Base-by-base conservation (phyloP, 2,329 filamentous ascomycete genomes). In the Fusarium buharicum region DNA sequence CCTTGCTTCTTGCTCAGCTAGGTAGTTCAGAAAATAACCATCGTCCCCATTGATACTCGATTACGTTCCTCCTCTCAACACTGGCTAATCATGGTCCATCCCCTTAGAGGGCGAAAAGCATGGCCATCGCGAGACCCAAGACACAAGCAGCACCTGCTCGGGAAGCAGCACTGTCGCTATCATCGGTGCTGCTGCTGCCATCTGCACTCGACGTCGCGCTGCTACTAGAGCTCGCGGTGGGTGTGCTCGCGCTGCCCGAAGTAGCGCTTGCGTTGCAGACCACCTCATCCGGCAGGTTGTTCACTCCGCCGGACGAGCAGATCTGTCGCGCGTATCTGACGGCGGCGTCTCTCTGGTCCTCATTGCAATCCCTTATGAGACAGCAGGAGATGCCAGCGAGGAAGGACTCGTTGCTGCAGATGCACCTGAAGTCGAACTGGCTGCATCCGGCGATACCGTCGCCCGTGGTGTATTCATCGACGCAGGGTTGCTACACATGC, bases 321-420 rank as follows among this genome's bases (percentile, higher is more conserved):
- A 81, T 73, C 62, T 72, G 59, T 41, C 69, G 64, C 47, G 78
- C 78, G 63, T 72, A 79, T 38, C 67, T 49, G 57, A 80, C 73
- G 44, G 78, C 76, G 1, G 62, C 56, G 1, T 69, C 56, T 59
- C 76, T 74, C 33, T 75, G 76, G 5, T 63, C 45, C 10, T 60
- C 37, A 61, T 72, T 66, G 70, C 78, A 81, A 39, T 59, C 62
- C 30, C 69, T 66, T 37, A 68, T 67, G 46, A 81, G 71, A 63
- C 78, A 80, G 74, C 78, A 81, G 47, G 78, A 76, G 43, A 80
- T 78, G 60, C 63, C 65, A 59, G 67, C 59, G 51, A 81, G 71
- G 73, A 80, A 80, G 38, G 72, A 50, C 41, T 64, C 43, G 73
- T 79, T 78, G 67, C 66, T 69, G 74, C 78, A 81, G 67, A 80